Evolutionary conservation across 1,284 basidiomycete genomes (phyloP), one percentile per base, ranked within the genome.

Genomic region (Tausonia pullulans): DNA sequence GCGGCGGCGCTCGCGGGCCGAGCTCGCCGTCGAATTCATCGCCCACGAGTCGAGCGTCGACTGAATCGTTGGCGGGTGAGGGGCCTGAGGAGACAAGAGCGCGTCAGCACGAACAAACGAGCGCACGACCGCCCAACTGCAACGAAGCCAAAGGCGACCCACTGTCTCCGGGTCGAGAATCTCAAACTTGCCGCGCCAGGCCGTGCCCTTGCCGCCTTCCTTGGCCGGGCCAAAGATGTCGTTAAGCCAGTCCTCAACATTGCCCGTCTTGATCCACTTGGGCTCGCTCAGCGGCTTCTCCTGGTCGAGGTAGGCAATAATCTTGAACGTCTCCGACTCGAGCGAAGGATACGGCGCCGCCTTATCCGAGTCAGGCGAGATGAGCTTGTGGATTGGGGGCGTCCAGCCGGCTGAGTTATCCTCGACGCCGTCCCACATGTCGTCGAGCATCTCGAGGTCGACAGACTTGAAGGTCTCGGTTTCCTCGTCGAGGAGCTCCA

Each of bases 151-250:
- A 50, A 57, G 3, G 53, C 66, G 64, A 81, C 88, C 71, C 74
- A 95, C 92, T 58, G 92, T 89, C 78, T 98, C 95, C 62, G 95
- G 94, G 79, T 98, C 93, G 53, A 85, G 82, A 48, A 98, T 89
- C 62, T 86, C 82, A 65, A 98, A 87, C 77, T 94, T 95, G 75
- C 87, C 90, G 74, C 87, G 87, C 95, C 95, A 98, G 64, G 62
- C 70, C 71, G 85, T 83, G 55, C 83, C 81, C 45, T 83, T 82
- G 67, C 85, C 82, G 45, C 84, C 84, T 40, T 83, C 81, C 85
- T 86, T 87, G 82, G 86, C 85, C 43, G 86, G 82, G 1, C 85
- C 89, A 75, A 87, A 90, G 81, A 90, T 89, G 72, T 85, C 88
- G 71, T 85, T 85, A 67, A 97, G 79, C 90, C 92, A 96, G 58